Evolutionary conservation across 2,329 filamentous ascomycete genomes (phyloP), one percentile per base, ranked within the genome.

Genomic region (Phialophora tarda): DNA sequence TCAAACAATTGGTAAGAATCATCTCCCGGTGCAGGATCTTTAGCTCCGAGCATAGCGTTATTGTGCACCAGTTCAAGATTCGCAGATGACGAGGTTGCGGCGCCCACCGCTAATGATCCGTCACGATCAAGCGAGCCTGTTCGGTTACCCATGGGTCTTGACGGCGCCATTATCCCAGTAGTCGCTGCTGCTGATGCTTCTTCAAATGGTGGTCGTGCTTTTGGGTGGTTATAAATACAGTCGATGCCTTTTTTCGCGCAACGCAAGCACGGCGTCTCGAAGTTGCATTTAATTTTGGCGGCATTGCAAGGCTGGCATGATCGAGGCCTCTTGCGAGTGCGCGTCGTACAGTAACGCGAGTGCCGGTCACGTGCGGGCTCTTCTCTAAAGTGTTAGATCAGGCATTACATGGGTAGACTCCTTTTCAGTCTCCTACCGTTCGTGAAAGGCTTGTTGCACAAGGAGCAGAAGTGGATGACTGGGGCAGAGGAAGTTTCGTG

Each of bases 201-300:
- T 1, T 7, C 3, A 44, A 8, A 6, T 8, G 5, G 5, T n/a
- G 38, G 14, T 8, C 38, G 38, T 8, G 38, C 38, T 44, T 44
- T 44, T 6, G 14, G 6, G 38, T 26, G 10, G 5, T 71, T 66
- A 50, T 74, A 74, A 14, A 68, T 30, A 58, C 72, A 74, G 6
- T 65, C 63, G 6, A 74, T 21, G 6, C 65, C 67, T 65, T 71
- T 74, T 6, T 62, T 62, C 4, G 26, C 53, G 51, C 73, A 74
- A 51, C 72, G 67, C 53, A 38, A 58, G 64, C 71, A 74, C 2
- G 55, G 71, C 4, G 59, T n/a, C 26, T 72, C 57, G 48, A 74
- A 71, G 28, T 53, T 69, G 50, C 73, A 74, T 64, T 73, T 74
- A 7, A 59, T 62, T 32, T 73, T 74, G 23, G 73, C 69, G 30